Evolutionary conservation across 2,329 filamentous ascomycete species (phyloP).

Genomic region (Penicillium sp.): DNA sequence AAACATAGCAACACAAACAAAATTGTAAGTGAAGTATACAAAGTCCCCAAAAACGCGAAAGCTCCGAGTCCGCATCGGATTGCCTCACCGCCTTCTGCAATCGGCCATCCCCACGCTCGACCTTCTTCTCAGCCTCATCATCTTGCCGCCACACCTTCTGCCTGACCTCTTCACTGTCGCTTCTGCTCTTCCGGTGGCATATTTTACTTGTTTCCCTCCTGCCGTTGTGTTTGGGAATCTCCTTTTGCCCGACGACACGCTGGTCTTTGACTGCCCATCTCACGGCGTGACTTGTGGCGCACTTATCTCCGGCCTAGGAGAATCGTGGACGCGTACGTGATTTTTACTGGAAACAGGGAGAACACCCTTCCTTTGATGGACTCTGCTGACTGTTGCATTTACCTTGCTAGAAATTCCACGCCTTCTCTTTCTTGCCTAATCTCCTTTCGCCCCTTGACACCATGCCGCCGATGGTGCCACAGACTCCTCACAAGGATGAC

Average conservation of each 20-base stretch:
- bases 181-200: slow-evolving; percentile 1
- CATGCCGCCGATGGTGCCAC: slow-evolving; percentile 42
- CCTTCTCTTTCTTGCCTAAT: background rate
- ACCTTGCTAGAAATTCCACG: background rate
- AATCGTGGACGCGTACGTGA: slow-evolving; percentile 6
- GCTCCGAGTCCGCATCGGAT: background rate
- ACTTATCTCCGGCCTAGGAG: slow-evolving; percentile 7
- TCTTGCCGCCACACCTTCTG: slow-evolving; percentile 19
- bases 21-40: background rate
- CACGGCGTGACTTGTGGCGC: slow-evolving; percentile 18
- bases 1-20: background rate
- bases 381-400: background rate
- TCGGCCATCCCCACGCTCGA: slow-evolving; percentile 18
- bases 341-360: background rate
- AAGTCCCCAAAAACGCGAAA: background rate
- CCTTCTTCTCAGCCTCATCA: slow-evolving; percentile 21
- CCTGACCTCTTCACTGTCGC: slow-evolving; percentile 12
- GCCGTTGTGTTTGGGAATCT: background rate
- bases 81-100: slow-evolving; percentile 26
- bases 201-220: background rate
- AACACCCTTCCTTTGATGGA: background rate
- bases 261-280: background rate
- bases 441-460: slow-evolving; percentile 6
- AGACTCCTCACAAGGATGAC: slow-evolving; percentile 56
- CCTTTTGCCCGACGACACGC: background rate